Percentiles rank a stretch among this genome's conserved stretches.
phyloP scores from a whole-genome alignment of 306 rosid genomes.

The Gynostemma pentaphyllum region DNA sequence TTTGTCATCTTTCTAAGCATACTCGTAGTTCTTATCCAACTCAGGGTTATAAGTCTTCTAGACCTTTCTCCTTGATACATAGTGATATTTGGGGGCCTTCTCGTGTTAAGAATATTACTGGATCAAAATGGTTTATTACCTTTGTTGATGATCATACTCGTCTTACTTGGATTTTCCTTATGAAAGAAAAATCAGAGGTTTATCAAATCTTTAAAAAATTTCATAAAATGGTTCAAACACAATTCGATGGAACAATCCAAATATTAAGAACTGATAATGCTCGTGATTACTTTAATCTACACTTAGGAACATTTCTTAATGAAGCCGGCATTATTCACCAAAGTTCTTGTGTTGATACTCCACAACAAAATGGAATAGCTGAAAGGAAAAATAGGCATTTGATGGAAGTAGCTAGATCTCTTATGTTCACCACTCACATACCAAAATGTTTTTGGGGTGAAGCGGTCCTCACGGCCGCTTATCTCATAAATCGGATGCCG shows the following conservation, averaged over 20 bases:
- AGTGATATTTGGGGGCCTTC: too few species aligned
- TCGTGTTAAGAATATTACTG: neutral
- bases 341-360: too few species aligned
- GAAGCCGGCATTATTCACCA: neutral
- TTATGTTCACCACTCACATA: neutral
- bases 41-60: neutral
- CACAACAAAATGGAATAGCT: too few species aligned
- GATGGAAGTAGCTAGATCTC: neutral
- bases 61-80: too few species aligned
- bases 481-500: too few species aligned
- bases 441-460: too few species aligned
- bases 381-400: too few species aligned
- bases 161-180: too few species aligned
- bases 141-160: slow-evolving; percentile 2
- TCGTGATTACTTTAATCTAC: neutral
- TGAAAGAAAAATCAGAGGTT: too few species aligned
- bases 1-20: slow-evolving; percentile 7
- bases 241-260: neutral
- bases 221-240: neutral
- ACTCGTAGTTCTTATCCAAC: neutral
- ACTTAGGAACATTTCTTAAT: neutral
- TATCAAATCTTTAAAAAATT: neutral
- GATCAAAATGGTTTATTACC: neutral
- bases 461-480: neutral
- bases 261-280: neutral